Evolutionary conservation across 495 filamentous ascomycete species (phyloP).

Genomic region (Pyronema omphalodes): DNA sequence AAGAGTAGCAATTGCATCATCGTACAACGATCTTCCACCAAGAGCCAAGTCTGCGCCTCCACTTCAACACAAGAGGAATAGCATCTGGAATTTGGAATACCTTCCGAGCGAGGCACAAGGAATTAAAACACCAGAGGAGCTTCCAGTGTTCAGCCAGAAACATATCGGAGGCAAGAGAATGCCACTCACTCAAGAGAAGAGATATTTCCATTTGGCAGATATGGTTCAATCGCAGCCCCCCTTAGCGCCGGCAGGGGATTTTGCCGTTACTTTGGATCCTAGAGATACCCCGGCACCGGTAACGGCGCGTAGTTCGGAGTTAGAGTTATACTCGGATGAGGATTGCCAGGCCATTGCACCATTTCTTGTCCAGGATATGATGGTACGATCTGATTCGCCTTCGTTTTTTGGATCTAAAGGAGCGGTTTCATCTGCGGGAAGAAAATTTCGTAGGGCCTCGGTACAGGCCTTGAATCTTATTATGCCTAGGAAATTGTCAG

Average conservation of each 20-base stretch:
- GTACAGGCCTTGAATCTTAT: neutral
- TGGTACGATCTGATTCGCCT: neutral
- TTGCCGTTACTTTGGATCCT: neutral
- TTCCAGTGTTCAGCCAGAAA: neutral
- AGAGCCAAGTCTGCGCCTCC: neutral
- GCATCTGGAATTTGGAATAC: neutral
- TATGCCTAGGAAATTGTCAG: neutral
- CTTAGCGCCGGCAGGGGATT: neutral
- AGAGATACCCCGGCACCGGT: neutral
- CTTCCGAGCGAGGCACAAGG: neutral
- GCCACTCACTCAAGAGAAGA: neutral
- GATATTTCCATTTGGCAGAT: neutral
- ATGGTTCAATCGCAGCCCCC: conserved; percentile 3
- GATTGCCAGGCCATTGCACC: conserved; percentile 1
- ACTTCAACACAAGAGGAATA: neutral
- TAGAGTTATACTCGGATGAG: neutral
- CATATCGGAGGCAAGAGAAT: neutral
- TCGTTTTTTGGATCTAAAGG: neutral
- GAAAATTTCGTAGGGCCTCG: neutral
- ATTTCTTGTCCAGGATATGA: neutral
- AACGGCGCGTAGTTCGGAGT: neutral
- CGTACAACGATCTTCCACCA: neutral
- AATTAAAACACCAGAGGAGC: neutral
- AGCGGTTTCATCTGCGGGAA: neutral
- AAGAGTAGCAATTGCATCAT: neutral